Evolutionary conservation across 73 alveolate genomes (phyloP).

Genomic region (Uronychia binucleata): DNA sequence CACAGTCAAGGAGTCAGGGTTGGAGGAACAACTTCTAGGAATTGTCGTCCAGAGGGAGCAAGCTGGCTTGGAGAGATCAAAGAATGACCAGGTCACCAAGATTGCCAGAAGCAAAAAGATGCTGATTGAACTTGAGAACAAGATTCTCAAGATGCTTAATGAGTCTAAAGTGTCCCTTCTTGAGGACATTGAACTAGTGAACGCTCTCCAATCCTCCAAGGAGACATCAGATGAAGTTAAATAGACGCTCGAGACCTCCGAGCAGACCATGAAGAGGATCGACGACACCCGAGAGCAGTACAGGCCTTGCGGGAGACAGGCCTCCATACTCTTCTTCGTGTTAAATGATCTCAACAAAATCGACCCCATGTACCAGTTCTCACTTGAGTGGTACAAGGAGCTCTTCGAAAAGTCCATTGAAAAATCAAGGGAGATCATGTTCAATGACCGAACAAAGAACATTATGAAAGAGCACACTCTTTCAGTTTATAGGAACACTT

Average conservation of each 20-base stretch:
- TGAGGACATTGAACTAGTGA: conserved; percentile 81
- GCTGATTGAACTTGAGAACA: conserved; percentile 82
- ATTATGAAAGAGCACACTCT: conserved; percentile 88
- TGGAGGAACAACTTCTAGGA: conserved; percentile 95
- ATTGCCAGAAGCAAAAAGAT: conserved; percentile 69
- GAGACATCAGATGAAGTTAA: conserved; percentile 68
- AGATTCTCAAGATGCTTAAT: conserved; percentile 73
- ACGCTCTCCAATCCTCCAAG: conserved; percentile 79
- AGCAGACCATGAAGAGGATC: conserved; percentile 90
- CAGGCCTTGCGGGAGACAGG: conserved; percentile 93
- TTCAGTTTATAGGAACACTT: conserved; percentile 93
- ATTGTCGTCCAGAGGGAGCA: conserved; percentile 91
- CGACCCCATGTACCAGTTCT: conserved; percentile 93
- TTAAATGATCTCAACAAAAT: conserved; percentile 81
- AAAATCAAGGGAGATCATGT: conserved; percentile 83
- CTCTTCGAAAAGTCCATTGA: conserved; percentile 91
- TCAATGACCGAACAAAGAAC: conserved; percentile 81
- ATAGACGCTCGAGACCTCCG: conserved; percentile 64
- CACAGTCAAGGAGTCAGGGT: conserved; percentile 96
- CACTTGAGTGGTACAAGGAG: conserved; percentile 90
- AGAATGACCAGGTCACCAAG: conserved; percentile 68
- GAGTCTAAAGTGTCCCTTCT: conserved; percentile 77
- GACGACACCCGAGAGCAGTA: conserved; percentile 91
- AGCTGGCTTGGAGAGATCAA: conserved; percentile 78
- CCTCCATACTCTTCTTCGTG: conserved; percentile 87